Evolutionary conservation across 2,329 filamentous ascomycete genomes (phyloP).

Genomic region (Nemania sp.): DNA sequence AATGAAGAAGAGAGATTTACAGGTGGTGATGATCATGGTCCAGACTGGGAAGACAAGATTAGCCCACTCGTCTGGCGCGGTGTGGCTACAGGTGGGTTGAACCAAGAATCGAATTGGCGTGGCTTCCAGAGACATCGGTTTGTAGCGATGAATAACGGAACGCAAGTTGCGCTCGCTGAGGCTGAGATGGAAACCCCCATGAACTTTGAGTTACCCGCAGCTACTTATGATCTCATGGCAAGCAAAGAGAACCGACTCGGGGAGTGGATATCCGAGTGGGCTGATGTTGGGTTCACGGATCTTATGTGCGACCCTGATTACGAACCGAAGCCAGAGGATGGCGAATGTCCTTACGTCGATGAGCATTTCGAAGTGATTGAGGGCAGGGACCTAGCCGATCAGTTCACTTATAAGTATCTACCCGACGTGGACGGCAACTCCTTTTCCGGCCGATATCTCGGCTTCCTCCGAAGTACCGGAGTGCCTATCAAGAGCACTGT

Average conservation of each 20-base stretch:
- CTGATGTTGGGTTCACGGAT: constrained; percentile 66
- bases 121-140: constrained; percentile 82
- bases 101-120: constrained; percentile 72
- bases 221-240: constrained; percentile 61
- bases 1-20: constrained; percentile 71
- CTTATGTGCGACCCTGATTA: constrained; percentile 60
- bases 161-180: constrained; percentile 65
- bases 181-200: constrained; percentile 55
- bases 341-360: constrained; percentile 62
- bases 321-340: constrained; percentile 51
- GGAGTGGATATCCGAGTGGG: constrained; percentile 62
- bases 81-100: constrained; percentile 73
- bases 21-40: constrained; percentile 65
- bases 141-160: constrained; percentile 77
- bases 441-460: constrained; percentile 75
- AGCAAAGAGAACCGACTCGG: constrained; percentile 59
- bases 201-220: constrained; percentile 66
- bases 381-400: constrained; percentile 60
- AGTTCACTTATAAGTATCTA: constrained; percentile 75
- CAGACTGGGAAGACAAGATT: constrained; percentile 68
- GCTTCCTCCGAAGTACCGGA: constrained; percentile 76
- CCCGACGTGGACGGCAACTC: constrained; percentile 82
- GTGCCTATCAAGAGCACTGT: constrained; percentile 82
- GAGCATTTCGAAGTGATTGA: constrained; percentile 57
- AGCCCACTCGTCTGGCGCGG: constrained; percentile 72